Percentiles rank a stretch among this genome's conserved stretches.
Evolutionary conservation across 2,329 filamentous ascomycete genomes (phyloP).

Genomic region (Pseudomassariella vexata): DNA sequence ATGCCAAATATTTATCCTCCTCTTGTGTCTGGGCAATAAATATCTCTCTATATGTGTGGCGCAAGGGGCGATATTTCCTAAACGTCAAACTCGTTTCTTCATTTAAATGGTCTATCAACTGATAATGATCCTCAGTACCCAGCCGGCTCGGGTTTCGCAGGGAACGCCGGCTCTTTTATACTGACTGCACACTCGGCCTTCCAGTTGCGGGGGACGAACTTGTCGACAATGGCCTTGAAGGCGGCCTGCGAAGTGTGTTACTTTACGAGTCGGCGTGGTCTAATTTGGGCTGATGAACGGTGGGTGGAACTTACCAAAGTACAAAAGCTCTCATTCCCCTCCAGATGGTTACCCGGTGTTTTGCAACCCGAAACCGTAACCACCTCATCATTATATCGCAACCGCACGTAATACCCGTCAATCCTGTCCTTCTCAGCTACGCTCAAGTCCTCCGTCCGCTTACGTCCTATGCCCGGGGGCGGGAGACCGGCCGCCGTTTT

Average conservation of each 20-base stretch:
- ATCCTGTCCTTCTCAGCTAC: conserved; percentile 53
- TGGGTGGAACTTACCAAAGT: conserved; percentile 58
- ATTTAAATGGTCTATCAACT: too few species aligned
- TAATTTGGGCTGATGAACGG: neutral
- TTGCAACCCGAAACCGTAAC: conserved; percentile 80
- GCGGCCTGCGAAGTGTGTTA: conserved; percentile 63
- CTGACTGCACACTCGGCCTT: conserved; percentile 45
- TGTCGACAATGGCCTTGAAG: conserved; percentile 90
- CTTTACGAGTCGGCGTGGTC: too few species aligned
- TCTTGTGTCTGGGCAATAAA: too few species aligned
- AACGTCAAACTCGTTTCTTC: too few species aligned
- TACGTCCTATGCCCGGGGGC: conserved; percentile 52
- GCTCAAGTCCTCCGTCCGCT: conserved; percentile 48
- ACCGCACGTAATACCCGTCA: conserved; percentile 76
- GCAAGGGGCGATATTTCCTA: too few species aligned
- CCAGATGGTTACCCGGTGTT: conserved; percentile 70
- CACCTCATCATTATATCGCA: conserved; percentile 85
- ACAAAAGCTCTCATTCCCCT: conserved; percentile 84
- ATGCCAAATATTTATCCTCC: too few species aligned
- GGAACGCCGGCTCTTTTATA: conserved; percentile 36
- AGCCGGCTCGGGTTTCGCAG: conserved; percentile 44
- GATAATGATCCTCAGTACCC: conserved; percentile 34
- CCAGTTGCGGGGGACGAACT: conserved; percentile 82
- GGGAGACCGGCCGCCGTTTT: conserved; percentile 21
- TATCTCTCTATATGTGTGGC: too few species aligned